A percentile compares a stretch with the other conserved stretches of the same genome.
Conservation (phyloP, 2,329 filamentous ascomycete genomes). For the Clathrospora elynae region DNA sequence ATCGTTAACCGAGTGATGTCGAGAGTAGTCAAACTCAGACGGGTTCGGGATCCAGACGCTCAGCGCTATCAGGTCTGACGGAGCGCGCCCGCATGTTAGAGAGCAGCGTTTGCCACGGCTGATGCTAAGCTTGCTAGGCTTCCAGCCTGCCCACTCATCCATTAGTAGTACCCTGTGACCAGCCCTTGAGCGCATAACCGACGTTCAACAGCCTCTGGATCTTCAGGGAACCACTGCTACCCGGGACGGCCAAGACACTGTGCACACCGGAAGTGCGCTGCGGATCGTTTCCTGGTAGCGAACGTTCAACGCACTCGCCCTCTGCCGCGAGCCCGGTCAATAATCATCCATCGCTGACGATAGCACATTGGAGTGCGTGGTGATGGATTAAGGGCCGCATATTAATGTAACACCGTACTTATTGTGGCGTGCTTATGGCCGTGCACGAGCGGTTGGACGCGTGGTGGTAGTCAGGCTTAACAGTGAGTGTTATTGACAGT, state of each 20-base stretch:
- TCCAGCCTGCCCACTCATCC: not conserved
- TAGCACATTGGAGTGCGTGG: conserved; percentile 9
- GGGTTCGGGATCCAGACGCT: not conserved
- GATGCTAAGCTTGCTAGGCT: not conserved
- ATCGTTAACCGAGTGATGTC: not conserved
- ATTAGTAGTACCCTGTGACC: not conserved
- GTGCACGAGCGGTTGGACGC: conserved; percentile 8
- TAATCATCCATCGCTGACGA: conserved; percentile 11
- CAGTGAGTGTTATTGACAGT: conserved; percentile 5
- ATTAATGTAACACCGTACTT: conserved; percentile 7
- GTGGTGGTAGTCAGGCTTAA: too few species aligned
- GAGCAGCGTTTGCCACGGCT: not conserved
- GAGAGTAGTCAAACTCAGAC: not conserved
- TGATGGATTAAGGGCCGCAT: conserved; percentile 8
- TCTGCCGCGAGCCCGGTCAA: conserved; percentile 5
- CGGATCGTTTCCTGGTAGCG: conserved; percentile 11
- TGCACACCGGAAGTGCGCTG: conserved; percentile 5
- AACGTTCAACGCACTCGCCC: conserved; percentile 9
- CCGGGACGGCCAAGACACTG: conserved; percentile 10
- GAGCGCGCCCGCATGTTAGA: not conserved
- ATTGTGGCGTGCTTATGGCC: conserved; percentile 7
- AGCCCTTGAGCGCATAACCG: not conserved
- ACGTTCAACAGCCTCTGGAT: not conserved
- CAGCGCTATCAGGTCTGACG: not conserved
- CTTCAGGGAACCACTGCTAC: conserved; percentile 1